Percentiles rank a stretch among this genome's conserved stretches.
These are phyloP conservation scores for Ambrosia hybrid DNA, from an alignment of 140 eudicot species.

Conservation along the genomic window DNA sequence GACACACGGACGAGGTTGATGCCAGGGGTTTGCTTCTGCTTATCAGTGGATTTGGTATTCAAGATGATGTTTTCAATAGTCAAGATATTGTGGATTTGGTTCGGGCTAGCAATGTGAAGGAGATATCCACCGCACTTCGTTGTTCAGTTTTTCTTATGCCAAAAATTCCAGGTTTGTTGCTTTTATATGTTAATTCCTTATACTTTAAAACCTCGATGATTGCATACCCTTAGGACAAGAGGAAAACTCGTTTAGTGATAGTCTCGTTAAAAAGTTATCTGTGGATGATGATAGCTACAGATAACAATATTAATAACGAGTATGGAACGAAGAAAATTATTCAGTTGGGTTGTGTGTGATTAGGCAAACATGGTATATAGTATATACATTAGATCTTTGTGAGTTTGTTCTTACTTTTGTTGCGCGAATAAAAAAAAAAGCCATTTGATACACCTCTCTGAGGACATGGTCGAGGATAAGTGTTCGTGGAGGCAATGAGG, in stretches of 20 bases:
- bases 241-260: no score
- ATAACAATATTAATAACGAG: not conserved
- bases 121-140: slow-evolving; percentile 43
- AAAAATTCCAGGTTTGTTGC: slow-evolving; percentile 51
- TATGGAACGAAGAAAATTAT: no score
- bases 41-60: slow-evolving; percentile 70
- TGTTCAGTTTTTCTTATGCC: slow-evolving; percentile 48
- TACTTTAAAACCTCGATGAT: no score
- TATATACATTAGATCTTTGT: not conserved
- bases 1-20: slow-evolving; percentile 45
- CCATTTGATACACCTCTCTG: no score
- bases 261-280: no score
- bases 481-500: no score
- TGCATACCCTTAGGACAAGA: no score
- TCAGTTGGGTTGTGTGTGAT: no score
- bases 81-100: slow-evolving; percentile 63
- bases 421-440: not conserved
- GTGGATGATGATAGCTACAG: no score
- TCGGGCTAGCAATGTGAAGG: slow-evolving; percentile 36
- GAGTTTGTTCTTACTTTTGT: not conserved
- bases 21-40: slow-evolving; percentile 70
- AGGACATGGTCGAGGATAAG: no score
- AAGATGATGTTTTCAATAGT: slow-evolving; percentile 34
- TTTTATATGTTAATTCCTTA: not conserved
- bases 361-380: slow-evolving; percentile 1